Evolutionary conservation across 352 stramenopile genomes (phyloP).

Genomic region (Globisporangium nunn): DNA sequence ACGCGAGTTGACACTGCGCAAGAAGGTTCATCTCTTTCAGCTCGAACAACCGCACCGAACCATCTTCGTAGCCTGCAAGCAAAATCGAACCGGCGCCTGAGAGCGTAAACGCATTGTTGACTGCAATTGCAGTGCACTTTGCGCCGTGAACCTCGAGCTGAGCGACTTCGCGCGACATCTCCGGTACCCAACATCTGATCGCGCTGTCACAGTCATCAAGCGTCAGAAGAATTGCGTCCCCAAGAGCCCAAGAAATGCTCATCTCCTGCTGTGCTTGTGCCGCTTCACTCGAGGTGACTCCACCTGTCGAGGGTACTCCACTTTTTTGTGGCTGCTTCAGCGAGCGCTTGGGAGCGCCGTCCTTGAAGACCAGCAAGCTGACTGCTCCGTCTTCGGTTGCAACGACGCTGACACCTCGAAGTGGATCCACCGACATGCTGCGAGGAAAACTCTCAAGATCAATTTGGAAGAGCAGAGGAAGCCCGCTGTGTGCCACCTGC

Average conservation of each 20-base stretch:
- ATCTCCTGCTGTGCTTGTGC: not conserved
- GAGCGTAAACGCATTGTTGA: conserved; percentile 14
- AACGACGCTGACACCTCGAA: conserved; percentile 27
- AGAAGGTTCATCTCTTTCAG: conserved; percentile 32
- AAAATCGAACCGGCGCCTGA: conserved; percentile 15
- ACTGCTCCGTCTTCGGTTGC: conserved; percentile 21
- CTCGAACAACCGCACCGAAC: conserved; percentile 45
- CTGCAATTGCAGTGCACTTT: conserved; percentile 30
- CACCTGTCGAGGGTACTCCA: not conserved
- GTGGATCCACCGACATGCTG: conserved; percentile 36
- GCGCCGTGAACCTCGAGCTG: conserved; percentile 22
- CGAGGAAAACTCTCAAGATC: conserved; percentile 19
- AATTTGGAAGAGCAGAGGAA: conserved; percentile 26
- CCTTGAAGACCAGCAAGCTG: conserved; percentile 26
- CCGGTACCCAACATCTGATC: conserved; percentile 39
- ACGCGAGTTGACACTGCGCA: conserved; percentile 27
- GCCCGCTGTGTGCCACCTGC: conserved; percentile 26
- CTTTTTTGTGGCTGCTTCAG: conserved; percentile 3
- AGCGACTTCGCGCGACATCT: conserved; percentile 28
- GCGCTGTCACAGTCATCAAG: conserved; percentile 12
- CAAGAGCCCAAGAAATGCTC: conserved; percentile 19
- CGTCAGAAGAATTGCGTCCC: conserved; percentile 30
- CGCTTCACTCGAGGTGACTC: too few species aligned
- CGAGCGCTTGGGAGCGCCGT: conserved; percentile 9
- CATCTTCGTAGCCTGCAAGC: conserved; percentile 41